phyloP scores from a whole-genome alignment of 78 protist species.

The Cavenderia fasciculata region DNA sequence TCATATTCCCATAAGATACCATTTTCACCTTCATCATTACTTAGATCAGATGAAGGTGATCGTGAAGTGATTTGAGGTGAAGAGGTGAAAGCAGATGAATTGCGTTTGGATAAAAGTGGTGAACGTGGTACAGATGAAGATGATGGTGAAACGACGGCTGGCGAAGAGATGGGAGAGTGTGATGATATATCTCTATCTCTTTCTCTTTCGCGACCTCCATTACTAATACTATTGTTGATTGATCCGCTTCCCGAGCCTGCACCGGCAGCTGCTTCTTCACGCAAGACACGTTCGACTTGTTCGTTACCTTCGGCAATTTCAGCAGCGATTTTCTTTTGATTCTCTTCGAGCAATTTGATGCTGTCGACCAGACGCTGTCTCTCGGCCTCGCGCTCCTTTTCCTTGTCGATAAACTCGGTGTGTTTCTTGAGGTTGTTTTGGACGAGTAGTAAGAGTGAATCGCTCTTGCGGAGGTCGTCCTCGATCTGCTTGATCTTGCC shows the following conservation, averaged over 20 bases:
- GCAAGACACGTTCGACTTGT: constrained; percentile 70
- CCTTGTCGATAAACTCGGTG: constrained; percentile 49
- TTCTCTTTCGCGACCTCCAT: neutral
- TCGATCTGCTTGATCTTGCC: constrained; percentile 44
- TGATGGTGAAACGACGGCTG: neutral
- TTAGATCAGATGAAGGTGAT: neutral
- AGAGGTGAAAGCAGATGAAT: neutral
- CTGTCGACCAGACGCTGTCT: constrained; percentile 21
- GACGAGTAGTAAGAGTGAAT: constrained; percentile 38
- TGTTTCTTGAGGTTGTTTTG: constrained; percentile 67
- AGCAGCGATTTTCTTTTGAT: constrained; percentile 73
- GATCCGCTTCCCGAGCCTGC: no score
- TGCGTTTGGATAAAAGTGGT: constrained; percentile 41
- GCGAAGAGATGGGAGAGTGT: neutral
- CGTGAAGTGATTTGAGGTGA: neutral
- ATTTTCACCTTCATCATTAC: constrained; percentile 42
- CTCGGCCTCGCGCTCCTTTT: constrained; percentile 46
- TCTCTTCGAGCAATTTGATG: constrained; percentile 17
- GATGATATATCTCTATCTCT: neutral
- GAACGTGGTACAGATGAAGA: constrained; percentile 27
- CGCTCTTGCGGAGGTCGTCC: constrained; percentile 59
- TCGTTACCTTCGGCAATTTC: constrained; percentile 79
- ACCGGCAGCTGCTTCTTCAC: constrained; percentile 27
- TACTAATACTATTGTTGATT: neutral
- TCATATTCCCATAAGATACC: constrained; percentile 76